phyloP scores from a whole-genome alignment of 345 rosid species.

The Gossypium sturtianum region DNA sequence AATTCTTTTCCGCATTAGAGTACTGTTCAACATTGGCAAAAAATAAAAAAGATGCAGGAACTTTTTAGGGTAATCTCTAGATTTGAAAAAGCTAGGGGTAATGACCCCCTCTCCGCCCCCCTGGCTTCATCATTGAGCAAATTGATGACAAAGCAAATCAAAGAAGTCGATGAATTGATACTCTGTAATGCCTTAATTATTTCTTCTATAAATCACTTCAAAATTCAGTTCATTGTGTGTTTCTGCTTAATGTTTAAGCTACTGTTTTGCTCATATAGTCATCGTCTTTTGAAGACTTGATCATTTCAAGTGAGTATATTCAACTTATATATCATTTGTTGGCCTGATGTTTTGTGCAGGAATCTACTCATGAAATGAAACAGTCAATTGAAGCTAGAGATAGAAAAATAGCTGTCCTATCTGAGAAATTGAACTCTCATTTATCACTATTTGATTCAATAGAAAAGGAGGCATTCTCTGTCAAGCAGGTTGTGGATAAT shows the following conservation, averaged over 20 bases:
- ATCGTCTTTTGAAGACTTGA: neutral
- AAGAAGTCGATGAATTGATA: neutral
- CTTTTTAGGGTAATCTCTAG: neutral
- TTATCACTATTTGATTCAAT: slow-evolving; percentile 68
- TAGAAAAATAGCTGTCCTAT: slow-evolving; percentile 39
- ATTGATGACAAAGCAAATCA: neutral
- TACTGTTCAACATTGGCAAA: neutral
- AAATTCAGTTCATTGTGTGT: neutral
- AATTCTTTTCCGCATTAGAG: neutral
- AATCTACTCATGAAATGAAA: slow-evolving; percentile 66
- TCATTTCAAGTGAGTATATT: neutral
- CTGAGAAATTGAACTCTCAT: slow-evolving; percentile 59
- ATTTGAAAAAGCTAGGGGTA: neutral
- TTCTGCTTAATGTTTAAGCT: neutral
- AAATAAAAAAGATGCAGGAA: neutral
- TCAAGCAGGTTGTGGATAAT: slow-evolving; percentile 51
- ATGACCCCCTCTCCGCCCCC: neutral
- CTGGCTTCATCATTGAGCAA: neutral
- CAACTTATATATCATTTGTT: neutral
- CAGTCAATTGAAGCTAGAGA: slow-evolving; percentile 50
- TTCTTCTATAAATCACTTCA: neutral
- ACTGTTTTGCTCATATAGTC: neutral
- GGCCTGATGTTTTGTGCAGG: slow-evolving; percentile 36
- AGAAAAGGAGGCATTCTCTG: slow-evolving; percentile 62
- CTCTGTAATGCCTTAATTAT: neutral